phyloP scores from a whole-genome alignment of 2,329 filamentous ascomycete species.

The Alternaria gansuensis region DNA sequence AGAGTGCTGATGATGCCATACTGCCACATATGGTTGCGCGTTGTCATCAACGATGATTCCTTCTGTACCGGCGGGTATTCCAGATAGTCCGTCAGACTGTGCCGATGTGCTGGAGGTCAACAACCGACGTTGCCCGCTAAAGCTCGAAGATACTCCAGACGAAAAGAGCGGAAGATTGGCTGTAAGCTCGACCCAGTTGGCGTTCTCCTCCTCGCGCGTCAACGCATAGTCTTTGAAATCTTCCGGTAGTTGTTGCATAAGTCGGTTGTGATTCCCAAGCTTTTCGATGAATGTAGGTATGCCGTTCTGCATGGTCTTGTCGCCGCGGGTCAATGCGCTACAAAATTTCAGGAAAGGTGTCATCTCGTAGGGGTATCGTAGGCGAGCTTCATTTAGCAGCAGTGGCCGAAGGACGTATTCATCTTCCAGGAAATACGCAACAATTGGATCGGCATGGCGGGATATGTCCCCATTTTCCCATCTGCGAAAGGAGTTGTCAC shows the following conservation, averaged over 20 bases:
- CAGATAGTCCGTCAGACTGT: slow-evolving; percentile 58
- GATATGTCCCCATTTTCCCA: slow-evolving; percentile 37
- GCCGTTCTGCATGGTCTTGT: slow-evolving; percentile 59
- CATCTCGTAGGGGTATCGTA: slow-evolving; percentile 86
- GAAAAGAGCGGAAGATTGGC: slow-evolving; percentile 70
- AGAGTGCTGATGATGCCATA: slow-evolving; percentile 80
- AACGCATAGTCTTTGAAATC: slow-evolving; percentile 79
- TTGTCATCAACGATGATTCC: slow-evolving; percentile 78
- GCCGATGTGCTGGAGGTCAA: slow-evolving; percentile 26
- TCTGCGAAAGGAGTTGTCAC: slow-evolving; percentile 55
- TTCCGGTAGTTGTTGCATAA: slow-evolving; percentile 79
- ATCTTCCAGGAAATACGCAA: slow-evolving; percentile 66
- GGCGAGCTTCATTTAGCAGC: slow-evolving; percentile 73
- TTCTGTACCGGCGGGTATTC: slow-evolving; percentile 70
- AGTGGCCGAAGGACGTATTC: slow-evolving; percentile 62
- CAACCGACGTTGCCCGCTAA: slow-evolving; percentile 38
- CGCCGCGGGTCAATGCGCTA: slow-evolving; percentile 66
- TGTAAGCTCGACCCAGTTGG: slow-evolving; percentile 76
- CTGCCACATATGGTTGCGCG: slow-evolving; percentile 75
- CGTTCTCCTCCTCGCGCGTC: slow-evolving; percentile 84
- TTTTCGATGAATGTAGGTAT: slow-evolving; percentile 65
- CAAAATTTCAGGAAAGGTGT: slow-evolving; percentile 78
- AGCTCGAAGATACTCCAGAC: slow-evolving; percentile 27
- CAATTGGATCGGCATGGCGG: slow-evolving; percentile 49
- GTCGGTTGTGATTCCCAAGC: slow-evolving; percentile 73